Evolutionary conservation across 1,284 basidiomycete species (phyloP).

Genomic region (Rhodotorula sp.): DNA sequence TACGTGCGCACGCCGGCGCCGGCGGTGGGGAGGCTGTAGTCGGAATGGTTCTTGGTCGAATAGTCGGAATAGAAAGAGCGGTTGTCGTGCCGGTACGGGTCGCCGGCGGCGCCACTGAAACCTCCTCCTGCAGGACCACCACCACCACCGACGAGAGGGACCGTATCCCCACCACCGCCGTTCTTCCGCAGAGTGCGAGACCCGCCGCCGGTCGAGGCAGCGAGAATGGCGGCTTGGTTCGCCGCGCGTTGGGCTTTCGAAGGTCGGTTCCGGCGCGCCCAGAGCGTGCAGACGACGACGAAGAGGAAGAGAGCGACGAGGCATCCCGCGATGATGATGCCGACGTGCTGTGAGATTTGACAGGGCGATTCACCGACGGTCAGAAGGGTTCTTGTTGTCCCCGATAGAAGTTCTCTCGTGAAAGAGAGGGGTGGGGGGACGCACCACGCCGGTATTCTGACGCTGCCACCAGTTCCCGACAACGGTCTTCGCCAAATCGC

Average conservation of each 20-base stretch:
- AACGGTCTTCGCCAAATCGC: conserved; percentile 20
- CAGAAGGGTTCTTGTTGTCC: too few species aligned
- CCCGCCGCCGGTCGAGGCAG: not conserved
- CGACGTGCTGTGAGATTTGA: conserved; percentile 20
- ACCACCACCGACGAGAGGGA: conserved; percentile 21
- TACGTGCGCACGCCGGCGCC: not conserved
- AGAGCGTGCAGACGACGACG: conserved; percentile 33
- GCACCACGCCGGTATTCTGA: conserved; percentile 23
- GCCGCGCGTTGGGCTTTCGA: conserved; percentile 4
- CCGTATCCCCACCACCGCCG: not conserved
- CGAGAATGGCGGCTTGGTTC: not conserved
- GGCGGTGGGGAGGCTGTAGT: not conserved
- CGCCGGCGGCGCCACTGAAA: not conserved
- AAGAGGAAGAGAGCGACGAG: conserved; percentile 32
- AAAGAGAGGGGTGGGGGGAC: not conserved
- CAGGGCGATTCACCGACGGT: too few species aligned
- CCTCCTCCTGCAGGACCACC: conserved; percentile 1
- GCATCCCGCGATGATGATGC: conserved; percentile 33
- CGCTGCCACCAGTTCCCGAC: conserved; percentile 38
- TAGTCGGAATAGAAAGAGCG: not conserved
- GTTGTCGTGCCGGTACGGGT: conserved; percentile 6
- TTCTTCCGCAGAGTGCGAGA: too few species aligned
- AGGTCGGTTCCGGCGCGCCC: conserved; percentile 20
- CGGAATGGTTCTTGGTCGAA: conserved; percentile 1
- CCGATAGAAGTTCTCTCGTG: too few species aligned